Base-by-base conservation (phyloP, 495 filamentous ascomycete species). In the Lepraria neglecta region DNA sequence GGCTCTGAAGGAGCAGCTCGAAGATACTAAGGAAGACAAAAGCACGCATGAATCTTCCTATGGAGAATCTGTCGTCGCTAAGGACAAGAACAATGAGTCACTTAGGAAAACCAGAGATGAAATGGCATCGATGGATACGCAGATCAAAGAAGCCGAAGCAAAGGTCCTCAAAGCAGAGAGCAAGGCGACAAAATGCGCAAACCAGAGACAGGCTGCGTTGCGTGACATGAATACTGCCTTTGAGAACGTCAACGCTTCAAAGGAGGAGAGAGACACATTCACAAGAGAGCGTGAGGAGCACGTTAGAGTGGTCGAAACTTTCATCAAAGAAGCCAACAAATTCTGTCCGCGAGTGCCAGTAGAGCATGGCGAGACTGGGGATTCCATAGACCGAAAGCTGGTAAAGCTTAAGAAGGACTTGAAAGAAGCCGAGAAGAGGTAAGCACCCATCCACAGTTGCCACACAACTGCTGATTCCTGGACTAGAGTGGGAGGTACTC, bases 151-250 rank as follows among this genome's bases (percentile, higher is more conserved):
- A 12, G 68, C 77, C 2, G 64, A 77, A 40, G 67, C 72, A 44
- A 74, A 76, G 35, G 66, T 85, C 10, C 69, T 62, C 14, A 86
- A 90, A 69, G 81, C 82, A 21, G 75, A 85, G 59, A 73, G 73
- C 42, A 90, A 87, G 68, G 69, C 78, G 10, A 70, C 75, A 31
- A 75, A 76, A 52, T 74, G 80, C 14, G 65, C 69, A 1, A 75
- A 82, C 4, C 73, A 78, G 38, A 82, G 85, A 35, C 73, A 74
- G 33, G 68, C 81, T 6, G 77, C 77, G 15, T 71, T 95, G 5
- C 67, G 72, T 3, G 77, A 86, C 15, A 90, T 91, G 67, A 95
- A 95, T 68, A 60, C 71, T 14, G 84, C 85, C 3, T 67, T 87
- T 30, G 76, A 79, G 15, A 65, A 55, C 4, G 72, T 88, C 19